These are phyloP conservation scores for Plectranthus barbatus DNA, from an alignment of 257 asterid species.

Conservation along the genomic window DNA sequence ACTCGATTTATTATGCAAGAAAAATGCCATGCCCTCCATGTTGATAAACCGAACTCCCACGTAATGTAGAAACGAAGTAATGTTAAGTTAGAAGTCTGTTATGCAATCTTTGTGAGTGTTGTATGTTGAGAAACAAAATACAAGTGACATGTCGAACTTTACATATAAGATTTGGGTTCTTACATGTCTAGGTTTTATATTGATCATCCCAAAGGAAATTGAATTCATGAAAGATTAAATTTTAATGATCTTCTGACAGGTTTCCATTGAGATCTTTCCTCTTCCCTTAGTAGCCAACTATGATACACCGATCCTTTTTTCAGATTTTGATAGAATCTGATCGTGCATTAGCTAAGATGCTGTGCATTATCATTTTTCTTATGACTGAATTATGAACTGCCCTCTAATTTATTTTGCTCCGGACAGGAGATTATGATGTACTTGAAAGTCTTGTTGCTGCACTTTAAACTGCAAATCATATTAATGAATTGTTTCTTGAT, in stretches of 20 bases:
- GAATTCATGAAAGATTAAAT: background rate
- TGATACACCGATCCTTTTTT: background rate
- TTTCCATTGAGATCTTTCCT: background rate
- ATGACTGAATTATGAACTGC: background rate
- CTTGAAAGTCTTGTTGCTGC: background rate
- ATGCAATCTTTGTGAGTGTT: background rate
- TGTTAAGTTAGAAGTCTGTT: background rate
- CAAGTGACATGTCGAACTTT: background rate
- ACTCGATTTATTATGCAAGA: background rate
- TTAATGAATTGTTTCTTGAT: background rate
- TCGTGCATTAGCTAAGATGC: background rate
- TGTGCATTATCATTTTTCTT: background rate
- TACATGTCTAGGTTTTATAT: constrained; percentile 7
- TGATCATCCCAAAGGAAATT: background rate
- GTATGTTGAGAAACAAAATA: background rate
- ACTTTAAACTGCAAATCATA: background rate
- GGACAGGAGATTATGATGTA: background rate
- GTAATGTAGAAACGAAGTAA: background rate
- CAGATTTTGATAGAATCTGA: background rate
- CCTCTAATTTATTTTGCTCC: background rate
- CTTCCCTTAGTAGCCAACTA: background rate
- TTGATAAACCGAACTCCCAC: background rate
- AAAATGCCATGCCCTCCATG: background rate
- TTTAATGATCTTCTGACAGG: background rate
- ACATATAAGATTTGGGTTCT: constrained; percentile 13